phyloP scores from a whole-genome alignment of 768 basidiomycete genomes.

The Boletus vermiculosoides region DNA sequence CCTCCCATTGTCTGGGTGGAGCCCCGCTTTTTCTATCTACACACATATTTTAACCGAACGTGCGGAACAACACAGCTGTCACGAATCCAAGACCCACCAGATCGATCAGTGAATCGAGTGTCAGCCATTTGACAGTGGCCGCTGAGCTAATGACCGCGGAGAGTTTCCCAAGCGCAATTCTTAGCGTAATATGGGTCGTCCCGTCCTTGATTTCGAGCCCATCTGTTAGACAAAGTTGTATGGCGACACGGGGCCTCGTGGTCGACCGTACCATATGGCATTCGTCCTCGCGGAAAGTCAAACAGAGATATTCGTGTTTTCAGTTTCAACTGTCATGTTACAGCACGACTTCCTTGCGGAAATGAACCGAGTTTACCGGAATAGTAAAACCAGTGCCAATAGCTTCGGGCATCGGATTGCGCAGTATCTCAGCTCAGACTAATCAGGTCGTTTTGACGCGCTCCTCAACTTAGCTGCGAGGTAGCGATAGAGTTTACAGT shows the following conservation, averaged over 20 bases:
- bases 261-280: not conserved
- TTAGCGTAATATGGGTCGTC: not conserved
- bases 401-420: not conserved
- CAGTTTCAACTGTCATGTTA: not conserved
- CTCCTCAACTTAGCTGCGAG: too few species aligned
- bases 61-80: not conserved
- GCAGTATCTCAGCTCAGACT: not conserved
- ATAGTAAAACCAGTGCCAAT: not conserved
- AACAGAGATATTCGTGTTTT: not conserved
- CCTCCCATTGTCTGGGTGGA: not conserved
- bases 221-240: not conserved
- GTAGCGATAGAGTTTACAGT: not conserved
- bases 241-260: not conserved
- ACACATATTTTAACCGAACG: slow-evolving; percentile 1
- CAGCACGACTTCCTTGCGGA: not conserved
- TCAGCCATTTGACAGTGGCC: not conserved
- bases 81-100: not conserved
- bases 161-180: not conserved
- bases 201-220: not conserved
- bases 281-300: too few species aligned
- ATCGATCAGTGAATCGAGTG: not conserved
- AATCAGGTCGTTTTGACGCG: not conserved
- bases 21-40: slow-evolving; percentile 5
- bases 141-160: not conserved
- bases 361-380: not conserved